A percentile compares a stretch with the other conserved stretches of the same genome.
These are phyloP conservation scores for Chlorociboria aeruginascens DNA, from an alignment of 495 filamentous ascomycete species.

Conservation along the genomic window DNA sequence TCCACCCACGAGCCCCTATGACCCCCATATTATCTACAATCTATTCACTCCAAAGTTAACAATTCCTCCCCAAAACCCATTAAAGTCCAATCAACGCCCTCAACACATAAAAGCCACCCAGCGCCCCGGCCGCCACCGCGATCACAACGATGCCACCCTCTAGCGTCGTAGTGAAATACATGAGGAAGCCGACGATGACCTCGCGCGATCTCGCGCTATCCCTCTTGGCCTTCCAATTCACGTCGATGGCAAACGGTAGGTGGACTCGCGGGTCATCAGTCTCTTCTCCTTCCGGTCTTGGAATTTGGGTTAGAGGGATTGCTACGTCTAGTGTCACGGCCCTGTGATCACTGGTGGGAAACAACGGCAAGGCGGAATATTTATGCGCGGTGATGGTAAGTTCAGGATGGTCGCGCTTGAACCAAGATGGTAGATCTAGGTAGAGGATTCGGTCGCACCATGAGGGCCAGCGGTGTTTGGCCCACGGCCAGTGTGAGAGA, in stretches of 20 bases:
- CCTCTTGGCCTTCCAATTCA: slow-evolving; percentile 17
- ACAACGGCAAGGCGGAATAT: slow-evolving; percentile 65
- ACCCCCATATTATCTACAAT: too few species aligned
- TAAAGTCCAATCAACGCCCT: neutral
- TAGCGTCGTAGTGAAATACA: slow-evolving; percentile 16
- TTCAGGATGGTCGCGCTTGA: slow-evolving; percentile 18
- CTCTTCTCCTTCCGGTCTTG: slow-evolving; percentile 11
- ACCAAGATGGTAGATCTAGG: slow-evolving; percentile 46
- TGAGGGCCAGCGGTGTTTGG: slow-evolving; percentile 70
- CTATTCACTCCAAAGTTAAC: too few species aligned
- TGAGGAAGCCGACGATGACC: slow-evolving; percentile 11
- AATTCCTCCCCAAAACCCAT: neutral
- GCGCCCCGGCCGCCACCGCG: slow-evolving; percentile 7
- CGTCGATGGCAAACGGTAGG: slow-evolving; percentile 18
- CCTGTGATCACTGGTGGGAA: slow-evolving; percentile 73
- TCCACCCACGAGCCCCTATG: too few species aligned
- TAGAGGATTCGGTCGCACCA: slow-evolving; percentile 93
- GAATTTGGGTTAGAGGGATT: slow-evolving; percentile 38
- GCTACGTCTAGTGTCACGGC: slow-evolving; percentile 57
- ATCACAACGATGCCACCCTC: slow-evolving; percentile 11
- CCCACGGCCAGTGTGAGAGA: slow-evolving; percentile 52
- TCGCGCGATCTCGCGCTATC: slow-evolving; percentile 14
- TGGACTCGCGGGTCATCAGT: slow-evolving; percentile 14
- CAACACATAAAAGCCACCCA: slow-evolving; percentile 12
- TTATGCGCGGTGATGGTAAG: slow-evolving; percentile 34